Conservation (phyloP, 2,329 filamentous ascomycete species). For the Pseudogymnoascus sp. region DNA sequence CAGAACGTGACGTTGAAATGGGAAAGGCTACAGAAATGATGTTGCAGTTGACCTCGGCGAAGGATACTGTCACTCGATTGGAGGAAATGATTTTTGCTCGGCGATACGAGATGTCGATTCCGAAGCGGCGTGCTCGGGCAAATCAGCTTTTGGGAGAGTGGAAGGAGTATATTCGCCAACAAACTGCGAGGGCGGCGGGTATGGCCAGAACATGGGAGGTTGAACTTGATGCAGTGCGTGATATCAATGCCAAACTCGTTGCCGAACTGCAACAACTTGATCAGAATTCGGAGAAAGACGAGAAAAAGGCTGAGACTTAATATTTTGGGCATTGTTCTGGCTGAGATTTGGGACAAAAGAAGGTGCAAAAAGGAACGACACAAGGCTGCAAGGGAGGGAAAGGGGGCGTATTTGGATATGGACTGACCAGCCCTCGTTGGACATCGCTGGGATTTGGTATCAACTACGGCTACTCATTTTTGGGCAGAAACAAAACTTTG, state of each 20-base stretch:
- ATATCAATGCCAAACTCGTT: background rate
- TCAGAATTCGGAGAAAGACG: background rate
- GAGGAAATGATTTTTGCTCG: background rate
- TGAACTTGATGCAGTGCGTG: background rate
- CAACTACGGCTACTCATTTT: background rate
- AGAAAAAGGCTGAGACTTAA: background rate
- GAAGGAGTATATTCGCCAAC: background rate
- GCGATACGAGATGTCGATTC: background rate
- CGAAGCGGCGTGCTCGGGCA: background rate
- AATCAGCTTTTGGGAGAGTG: background rate
- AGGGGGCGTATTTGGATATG: background rate
- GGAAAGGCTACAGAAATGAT: background rate
- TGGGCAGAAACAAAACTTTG: background rate
- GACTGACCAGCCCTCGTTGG: background rate
- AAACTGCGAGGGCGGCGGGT: background rate
- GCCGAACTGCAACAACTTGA: background rate
- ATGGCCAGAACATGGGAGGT: background rate
- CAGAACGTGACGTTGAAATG: background rate
- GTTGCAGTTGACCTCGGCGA: background rate
- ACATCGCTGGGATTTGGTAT: background rate
- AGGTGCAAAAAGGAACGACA: background rate
- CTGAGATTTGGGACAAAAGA: background rate
- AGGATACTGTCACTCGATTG: background rate
- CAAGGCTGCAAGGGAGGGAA: background rate
- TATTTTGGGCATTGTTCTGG: background rate